Base-by-base conservation (phyloP, 257 asterid genomes). In the Plantago elongata region DNA sequence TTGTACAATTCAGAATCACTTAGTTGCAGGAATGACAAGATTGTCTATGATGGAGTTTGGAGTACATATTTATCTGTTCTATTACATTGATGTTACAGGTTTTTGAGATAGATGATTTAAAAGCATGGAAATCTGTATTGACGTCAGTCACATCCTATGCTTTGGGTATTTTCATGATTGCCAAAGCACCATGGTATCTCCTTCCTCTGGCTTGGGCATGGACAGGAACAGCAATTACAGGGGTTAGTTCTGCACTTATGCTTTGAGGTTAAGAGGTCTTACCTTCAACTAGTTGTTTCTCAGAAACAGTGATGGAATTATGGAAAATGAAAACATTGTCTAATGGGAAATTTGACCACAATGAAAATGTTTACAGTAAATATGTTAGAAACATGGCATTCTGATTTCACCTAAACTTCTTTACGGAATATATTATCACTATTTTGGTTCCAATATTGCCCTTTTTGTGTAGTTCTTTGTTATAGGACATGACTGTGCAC, bases 171-270 rank as follows among this genome's bases (percentile, higher is more conserved):
- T 68, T 76, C 74, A 79, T 83, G 95, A 87, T 93, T 68, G 82
- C 97, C 69, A 92, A 92, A 81, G 74, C 96, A 34, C 96, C 99
- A 15, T 89, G 97, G 99, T 93, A 89, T 79, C 82, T 93, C n/a
- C 97, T 93, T 79, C 99, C 99, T 27, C 75, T 93, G 34, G 96
- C 99, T 67, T 93, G 97, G 99, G 96, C 97, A 64, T 93, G 96
- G 96, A 87, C 99, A 9, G 99, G 99, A 67, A 93, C 99, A 50
- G 97, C 99, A 15, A 57, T 93, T 59, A 93, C 99, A 0, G 99
- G 99, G 91, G 97, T 92, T 54, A 68, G 95, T 77, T 70, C 72
- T 61, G 46, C 37, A 14, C 40, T 44, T 29, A 52, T 34, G 17
- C 30, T 69, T 56, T 49, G 63, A 4, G 2, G 3, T 17, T 51